A percentile compares a stretch with the other conserved stretches of the same genome.
phyloP scores from a whole-genome alignment of 169 alveolate species.

The Amoebophrya sp. region DNA sequence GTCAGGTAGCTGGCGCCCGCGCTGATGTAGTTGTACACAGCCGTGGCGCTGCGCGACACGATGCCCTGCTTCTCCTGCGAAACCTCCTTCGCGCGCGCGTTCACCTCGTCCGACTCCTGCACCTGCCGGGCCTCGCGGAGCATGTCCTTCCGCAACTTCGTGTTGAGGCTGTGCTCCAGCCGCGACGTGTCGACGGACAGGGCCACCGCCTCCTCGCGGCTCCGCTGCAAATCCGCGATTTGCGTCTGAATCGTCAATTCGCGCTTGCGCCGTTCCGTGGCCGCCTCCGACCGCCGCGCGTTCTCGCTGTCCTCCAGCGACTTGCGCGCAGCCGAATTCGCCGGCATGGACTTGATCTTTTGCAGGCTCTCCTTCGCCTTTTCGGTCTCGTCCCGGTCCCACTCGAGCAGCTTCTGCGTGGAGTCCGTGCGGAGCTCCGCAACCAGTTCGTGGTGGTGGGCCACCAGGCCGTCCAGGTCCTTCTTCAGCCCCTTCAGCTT shows the following conservation, averaged over 20 bases:
- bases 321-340: no score
- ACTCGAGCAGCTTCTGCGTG: background rate
- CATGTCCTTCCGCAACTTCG: background rate
- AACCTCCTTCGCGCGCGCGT: no score
- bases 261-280: background rate
- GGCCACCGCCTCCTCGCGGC: background rate
- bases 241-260: background rate
- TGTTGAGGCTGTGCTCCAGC: background rate
- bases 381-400: background rate
- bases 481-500: background rate
- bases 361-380: background rate
- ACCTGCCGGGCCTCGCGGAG: background rate
- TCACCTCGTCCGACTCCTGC: no score
- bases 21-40: no score
- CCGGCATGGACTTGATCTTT: background rate
- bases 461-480: background rate
- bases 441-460: background rate
- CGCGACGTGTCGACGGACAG: background rate
- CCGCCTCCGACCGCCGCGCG: background rate
- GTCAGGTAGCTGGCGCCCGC: background rate
- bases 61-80: no score
- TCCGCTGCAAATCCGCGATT: background rate
- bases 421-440: background rate
- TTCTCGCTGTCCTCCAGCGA: no score
- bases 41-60: no score